phyloP scores from a whole-genome alignment of 768 basidiomycete species.

The Hortiboletus campestris region DNA sequence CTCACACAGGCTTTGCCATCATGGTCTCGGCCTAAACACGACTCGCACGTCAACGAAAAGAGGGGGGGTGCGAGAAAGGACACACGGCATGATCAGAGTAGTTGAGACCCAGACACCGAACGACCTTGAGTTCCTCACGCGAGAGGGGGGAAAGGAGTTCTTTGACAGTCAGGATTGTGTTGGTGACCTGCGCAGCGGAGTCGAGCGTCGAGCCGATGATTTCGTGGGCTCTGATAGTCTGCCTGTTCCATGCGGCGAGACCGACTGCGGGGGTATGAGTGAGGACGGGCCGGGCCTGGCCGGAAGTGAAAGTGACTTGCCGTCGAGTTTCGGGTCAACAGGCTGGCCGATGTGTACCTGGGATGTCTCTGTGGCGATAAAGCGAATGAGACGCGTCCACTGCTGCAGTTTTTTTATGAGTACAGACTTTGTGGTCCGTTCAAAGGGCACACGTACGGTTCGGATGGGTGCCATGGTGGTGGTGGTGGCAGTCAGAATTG shows the following conservation, averaged over 20 bases:
- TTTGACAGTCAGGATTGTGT: conserved; percentile 65
- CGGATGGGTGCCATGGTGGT: conserved; percentile 54
- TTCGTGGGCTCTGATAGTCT: conserved; percentile 64
- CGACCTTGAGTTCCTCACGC: conserved; percentile 61
- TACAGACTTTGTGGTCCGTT: background rate
- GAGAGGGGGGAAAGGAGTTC: conserved; percentile 69
- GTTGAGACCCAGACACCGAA: conserved; percentile 78
- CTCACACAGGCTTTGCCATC: conserved; percentile 61
- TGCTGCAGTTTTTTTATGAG: conserved; percentile 15
- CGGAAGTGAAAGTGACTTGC: conserved; percentile 34
- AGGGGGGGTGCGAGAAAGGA: conserved; percentile 1
- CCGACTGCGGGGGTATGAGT: conserved; percentile 48
- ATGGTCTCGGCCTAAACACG: conserved; percentile 60
- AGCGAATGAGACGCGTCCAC: conserved; percentile 82
- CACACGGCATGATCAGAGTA: conserved; percentile 81
- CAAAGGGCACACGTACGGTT: conserved; percentile 41
- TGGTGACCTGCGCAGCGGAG: conserved; percentile 60
- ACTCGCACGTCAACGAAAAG: background rate
- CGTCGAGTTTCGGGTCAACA: conserved; percentile 61
- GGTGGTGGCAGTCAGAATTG: conserved; percentile 6
- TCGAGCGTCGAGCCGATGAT: conserved; percentile 71
- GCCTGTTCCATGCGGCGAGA: conserved; percentile 48
- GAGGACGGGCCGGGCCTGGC: background rate
- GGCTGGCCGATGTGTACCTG: conserved; percentile 79
- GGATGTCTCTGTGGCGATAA: conserved; percentile 72